Base-by-base conservation (phyloP, 495 filamentous ascomycete genomes). In the Penicillium angulare region DNA sequence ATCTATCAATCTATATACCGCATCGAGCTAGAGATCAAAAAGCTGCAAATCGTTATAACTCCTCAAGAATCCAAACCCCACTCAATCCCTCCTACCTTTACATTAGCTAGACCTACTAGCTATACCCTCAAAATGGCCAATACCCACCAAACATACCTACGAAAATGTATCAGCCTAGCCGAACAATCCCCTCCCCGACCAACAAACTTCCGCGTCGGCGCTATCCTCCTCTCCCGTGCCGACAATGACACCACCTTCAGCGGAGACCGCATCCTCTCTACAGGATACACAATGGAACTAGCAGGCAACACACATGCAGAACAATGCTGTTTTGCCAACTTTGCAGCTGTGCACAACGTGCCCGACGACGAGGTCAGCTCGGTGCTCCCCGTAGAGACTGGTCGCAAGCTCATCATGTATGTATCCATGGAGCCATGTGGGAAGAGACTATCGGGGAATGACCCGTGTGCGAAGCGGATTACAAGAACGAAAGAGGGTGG, bases 391-490 rank as follows among this genome's bases (percentile, higher is more conserved):
- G 49, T 55, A 7, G 61, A 68, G 31, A 42, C 60, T 0, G 18
- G 63, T 46, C 69, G 69, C 1, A 69, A 68, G 32, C 73, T 86
- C 3, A 78, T 83, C 9, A 74, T 98, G 24, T 97, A 97, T 65
- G 96, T 95, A 1, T 96, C 91, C 0, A 87, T 98, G 75, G 93
- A 97, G 71, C 93, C 93, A 1, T 98, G 93, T 67, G 87, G 80
- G 33, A 79, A 86, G 53, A 75, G 93, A 40, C 66, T 93, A 23
- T 90, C 85, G 35, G 92, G 91, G 3, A 93, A 97, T 64, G 55
- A 78, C 29, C 83, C 90, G 0, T 98, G 93, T 59, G 87, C 88
- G 9, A 82, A 95, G 54, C 77, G 92, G 47, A 92, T 97, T 45
- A 65, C 90, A 44, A 67, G 72, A 33, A 82, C 87, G 16, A 60